These are phyloP conservation scores for Colletotrichum eleusines DNA, from an alignment of 2,329 filamentous ascomycete genomes.

Conservation along the genomic window DNA sequence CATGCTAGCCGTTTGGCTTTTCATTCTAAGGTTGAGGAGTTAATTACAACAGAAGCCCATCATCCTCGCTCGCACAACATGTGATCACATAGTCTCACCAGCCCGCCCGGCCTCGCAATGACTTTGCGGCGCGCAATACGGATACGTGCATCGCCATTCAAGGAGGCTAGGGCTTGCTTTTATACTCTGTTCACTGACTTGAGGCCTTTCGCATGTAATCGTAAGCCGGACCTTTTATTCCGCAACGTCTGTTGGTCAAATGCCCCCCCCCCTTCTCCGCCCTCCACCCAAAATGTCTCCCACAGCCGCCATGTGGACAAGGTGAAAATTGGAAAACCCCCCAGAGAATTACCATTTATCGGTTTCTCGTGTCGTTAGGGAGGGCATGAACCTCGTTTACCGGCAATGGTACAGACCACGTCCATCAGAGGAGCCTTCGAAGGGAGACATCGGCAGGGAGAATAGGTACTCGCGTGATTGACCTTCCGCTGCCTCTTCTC, in stretches of 20 bases:
- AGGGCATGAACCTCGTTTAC: neutral
- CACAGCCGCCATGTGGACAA: neutral
- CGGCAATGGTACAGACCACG: too few species aligned
- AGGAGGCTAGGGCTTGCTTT: too few species aligned
- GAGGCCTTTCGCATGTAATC: neutral
- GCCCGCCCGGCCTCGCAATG: neutral
- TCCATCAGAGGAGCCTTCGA: neutral
- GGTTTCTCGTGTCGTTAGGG: neutral
- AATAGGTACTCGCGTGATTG: neutral
- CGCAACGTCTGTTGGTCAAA: neutral
- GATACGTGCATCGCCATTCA: neutral
- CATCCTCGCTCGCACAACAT: neutral
- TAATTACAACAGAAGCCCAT: neutral
- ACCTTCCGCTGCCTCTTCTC: neutral
- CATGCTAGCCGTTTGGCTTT: too few species aligned
- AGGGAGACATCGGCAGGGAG: neutral
- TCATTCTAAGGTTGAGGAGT: neutral
- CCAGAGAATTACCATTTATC: too few species aligned
- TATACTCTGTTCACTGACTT: neutral
- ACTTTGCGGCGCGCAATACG: neutral
- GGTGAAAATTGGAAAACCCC: neutral
- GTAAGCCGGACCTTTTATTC: neutral
- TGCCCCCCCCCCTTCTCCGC: neutral
- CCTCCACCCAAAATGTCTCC: neutral
- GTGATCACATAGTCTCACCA: neutral